Percentiles rank a stretch among this genome's conserved stretches.
Conservation (phyloP, 1,139 yeast species). For the Yamadazyma songkhlaensis region DNA sequence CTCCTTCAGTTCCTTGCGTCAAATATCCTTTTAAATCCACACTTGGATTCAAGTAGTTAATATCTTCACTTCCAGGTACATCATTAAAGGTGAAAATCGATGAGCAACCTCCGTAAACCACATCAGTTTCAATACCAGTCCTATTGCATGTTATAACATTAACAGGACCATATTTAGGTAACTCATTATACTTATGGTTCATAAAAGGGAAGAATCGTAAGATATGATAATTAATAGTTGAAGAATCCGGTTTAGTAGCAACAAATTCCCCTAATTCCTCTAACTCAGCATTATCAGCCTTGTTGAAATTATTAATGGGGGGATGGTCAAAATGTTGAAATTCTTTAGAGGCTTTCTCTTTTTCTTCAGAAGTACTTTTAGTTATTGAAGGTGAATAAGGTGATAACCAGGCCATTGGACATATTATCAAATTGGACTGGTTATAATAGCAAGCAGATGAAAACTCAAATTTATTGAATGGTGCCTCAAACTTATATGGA, state of each 20-base stretch:
- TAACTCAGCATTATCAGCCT: conserved; percentile 1
- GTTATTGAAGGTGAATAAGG: conserved; percentile 45
- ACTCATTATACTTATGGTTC: conserved; percentile 33
- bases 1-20: conserved; percentile 63
- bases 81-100: conserved; percentile 53
- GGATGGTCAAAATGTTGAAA: not conserved
- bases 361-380: conserved; percentile 13
- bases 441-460: conserved; percentile 51
- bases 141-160: conserved; percentile 62
- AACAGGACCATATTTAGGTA: conserved; percentile 24
- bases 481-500: conserved; percentile 81
- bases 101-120: conserved; percentile 73
- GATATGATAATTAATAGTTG: conserved; percentile 60
- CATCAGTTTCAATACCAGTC: conserved; percentile 68
- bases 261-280: conserved; percentile 10
- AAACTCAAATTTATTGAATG: conserved; percentile 73
- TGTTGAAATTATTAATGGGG: not conserved
- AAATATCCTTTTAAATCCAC: conserved; percentile 54
- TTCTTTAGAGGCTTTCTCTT: not conserved
- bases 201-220: conserved; percentile 67
- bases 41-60: conserved; percentile 40
- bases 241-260: conserved; percentile 20
- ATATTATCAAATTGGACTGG: conserved; percentile 53
- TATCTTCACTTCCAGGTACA: conserved; percentile 16
- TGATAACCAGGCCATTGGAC: conserved; percentile 90